Evolutionary conservation across 2,329 filamentous ascomycete species (phyloP), one percentile per base, ranked within the genome.

Genomic region (Phyllosticta citriasiana): DNA sequence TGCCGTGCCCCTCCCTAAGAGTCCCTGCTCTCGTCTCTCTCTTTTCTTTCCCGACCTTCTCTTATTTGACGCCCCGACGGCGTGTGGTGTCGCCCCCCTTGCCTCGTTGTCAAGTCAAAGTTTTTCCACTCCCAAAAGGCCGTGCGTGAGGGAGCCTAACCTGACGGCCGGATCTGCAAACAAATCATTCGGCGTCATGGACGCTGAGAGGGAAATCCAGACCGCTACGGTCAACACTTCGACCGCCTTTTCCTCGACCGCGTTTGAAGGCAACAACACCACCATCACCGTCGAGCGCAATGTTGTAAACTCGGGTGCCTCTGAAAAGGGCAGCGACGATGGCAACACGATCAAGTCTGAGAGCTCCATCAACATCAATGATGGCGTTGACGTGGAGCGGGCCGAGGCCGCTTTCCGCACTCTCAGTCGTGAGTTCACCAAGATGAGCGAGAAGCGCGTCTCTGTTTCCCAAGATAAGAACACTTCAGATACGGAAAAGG

Each of bases 391-490:
- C 8, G 80, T 92, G 57, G 77, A 83, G 62, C 81, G 82, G 58
- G 88, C 88, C 53, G 83, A 89, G 71, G 82, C 82, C 33, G 87
- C 91, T 26, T 92, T 91, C 65, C 82, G 82, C 0, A 80, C 88
- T 65, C 78, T 92, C 14, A 86, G 72, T 65, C 73, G 74, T 24
- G 75, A 78, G 64, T 69, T 80, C 5, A 77, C 75, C 6, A 69
- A 71, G 19, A 67, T 72, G 7, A 77, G 74, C 62, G 87, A 90
- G 67, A 87, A 87, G 72, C 78, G 73, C 1, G 71, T 72, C 2
- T 59, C 63, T 7, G 67, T 65, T 12, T 72, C 70, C 12, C 40
- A 47, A 16, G 70, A 71, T 0, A 73, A 73, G 27, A 71, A 65
- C 33, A 76, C 65, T 2, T 70, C 69, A 66, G 76, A 70, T 76